Evolutionary conservation across 139 green algal species (phyloP), one percentile per base, ranked within the genome.

Genomic region (Auxenochlorella pyrenoidosa): DNA sequence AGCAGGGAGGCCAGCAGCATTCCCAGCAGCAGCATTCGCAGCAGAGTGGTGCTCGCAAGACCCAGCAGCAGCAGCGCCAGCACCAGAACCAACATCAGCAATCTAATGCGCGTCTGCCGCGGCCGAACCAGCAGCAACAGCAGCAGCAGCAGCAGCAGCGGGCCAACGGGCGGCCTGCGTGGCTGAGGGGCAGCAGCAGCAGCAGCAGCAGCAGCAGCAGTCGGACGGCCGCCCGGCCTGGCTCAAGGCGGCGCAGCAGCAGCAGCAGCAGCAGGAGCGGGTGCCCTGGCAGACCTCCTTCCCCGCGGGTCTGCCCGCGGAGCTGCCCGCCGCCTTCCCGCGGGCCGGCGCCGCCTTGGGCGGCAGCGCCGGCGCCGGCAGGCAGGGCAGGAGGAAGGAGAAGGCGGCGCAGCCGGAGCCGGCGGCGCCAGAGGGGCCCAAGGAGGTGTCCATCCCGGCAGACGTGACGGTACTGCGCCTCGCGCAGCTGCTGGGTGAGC

Each of bases 391-490:
- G 16, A n/a, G 26, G 26, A 79, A 79, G 68, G 32, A 78, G 2
- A 79, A 79, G 68, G 82, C 70, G 40, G 30, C 66, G 21, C 32
- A 40, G 54, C 30, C 26, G 60, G 36, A 16, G 72, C 28, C 38
- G 81, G 18, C 54, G 21, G 77, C 36, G 15, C 34, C 32, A 18
- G 18, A 65, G 26, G 75, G 24, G 0, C 59, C 80, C 1, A 38
- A 85, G 41, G 80, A 85, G 63, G 60, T 93, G 2, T 16, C 73
- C 5, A 88, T 94, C 51, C 92, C 91, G 5, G 60, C 79, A 18
- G 91, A 91, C 28, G 82, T 94, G n/a, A 91, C 82, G 16, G 75
- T 94, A 24, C 40, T 83, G 32, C 66, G 82, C 59, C 91, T 94
- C 54, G 89, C 92, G 18, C 34, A 80, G 16, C 60, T 94, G 47